These are phyloP conservation scores for Flagelloscypha sp. DNA, from an alignment of 768 basidiomycete genomes.

Conservation along the genomic window DNA sequence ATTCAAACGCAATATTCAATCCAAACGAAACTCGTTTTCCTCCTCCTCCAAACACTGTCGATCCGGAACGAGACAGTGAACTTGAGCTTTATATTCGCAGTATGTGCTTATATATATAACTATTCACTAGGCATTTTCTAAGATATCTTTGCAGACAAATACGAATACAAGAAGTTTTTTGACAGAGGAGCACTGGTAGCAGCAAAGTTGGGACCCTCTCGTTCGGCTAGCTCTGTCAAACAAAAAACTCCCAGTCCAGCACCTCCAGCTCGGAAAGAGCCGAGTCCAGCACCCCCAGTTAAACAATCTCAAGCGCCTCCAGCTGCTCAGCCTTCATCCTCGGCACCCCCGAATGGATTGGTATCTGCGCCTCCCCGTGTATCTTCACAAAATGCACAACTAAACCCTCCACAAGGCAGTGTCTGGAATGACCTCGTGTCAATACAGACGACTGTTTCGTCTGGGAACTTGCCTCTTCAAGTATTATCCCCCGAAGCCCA, in stretches of 20 bases:
- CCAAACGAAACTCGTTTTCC: constrained; percentile 78
- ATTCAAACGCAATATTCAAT: constrained; percentile 74
- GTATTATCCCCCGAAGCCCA: constrained; percentile 15
- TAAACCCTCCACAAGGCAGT: constrained; percentile 21
- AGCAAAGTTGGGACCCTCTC: constrained; percentile 37
- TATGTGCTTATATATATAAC: constrained; percentile 28
- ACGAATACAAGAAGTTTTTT: constrained; percentile 67
- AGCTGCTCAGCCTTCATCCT: constrained; percentile 14
- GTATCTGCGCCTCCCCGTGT: constrained; percentile 14
- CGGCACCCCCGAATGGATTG: constrained; percentile 18
- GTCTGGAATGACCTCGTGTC: constrained; percentile 56
- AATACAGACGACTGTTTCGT: constrained; percentile 29
- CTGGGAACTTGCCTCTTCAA: constrained; percentile 42
- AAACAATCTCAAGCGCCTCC: constrained; percentile 14
- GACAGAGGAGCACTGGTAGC: constrained; percentile 38
- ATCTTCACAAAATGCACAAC: constrained; percentile 12
- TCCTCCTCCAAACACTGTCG: constrained; percentile 72
- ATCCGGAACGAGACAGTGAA: constrained; percentile 78
- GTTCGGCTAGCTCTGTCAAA: constrained; percentile 23
- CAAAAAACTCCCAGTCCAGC: constrained; percentile 11
- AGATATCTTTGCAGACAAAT: constrained; percentile 49
- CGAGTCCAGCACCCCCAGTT: constrained; percentile 5
- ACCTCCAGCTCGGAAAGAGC: constrained; percentile 13
- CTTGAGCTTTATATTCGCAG: constrained; percentile 86
- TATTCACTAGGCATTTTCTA: constrained; percentile 1